phyloP scores from a whole-genome alignment of 2,329 filamentous ascomycete species.

The Colletotrichum siamense region DNA sequence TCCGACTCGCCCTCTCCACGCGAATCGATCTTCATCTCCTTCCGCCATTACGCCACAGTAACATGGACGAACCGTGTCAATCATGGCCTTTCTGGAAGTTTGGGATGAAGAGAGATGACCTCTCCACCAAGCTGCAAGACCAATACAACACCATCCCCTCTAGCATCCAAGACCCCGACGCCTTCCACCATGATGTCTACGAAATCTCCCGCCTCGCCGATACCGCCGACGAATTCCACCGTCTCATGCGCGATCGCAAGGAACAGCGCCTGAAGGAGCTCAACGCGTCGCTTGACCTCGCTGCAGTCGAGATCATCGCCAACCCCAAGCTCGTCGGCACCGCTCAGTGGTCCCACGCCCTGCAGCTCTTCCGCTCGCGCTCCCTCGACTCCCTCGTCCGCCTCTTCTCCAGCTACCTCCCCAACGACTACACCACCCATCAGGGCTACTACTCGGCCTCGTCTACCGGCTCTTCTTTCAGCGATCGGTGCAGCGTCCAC shows the following conservation, averaged over 20 bases:
- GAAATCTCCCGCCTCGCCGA: conserved; percentile 59
- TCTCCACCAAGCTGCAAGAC: conserved; percentile 62
- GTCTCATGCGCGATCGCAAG: conserved; percentile 58
- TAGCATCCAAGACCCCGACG: conserved; percentile 63
- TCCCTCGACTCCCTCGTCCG: conserved; percentile 66
- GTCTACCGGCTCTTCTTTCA: conserved; percentile 40
- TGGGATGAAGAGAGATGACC: conserved; percentile 64
- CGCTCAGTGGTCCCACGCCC: conserved; percentile 62
- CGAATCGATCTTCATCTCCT: neutral
- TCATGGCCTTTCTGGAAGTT: conserved; percentile 69
- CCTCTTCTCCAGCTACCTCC: conserved; percentile 65
- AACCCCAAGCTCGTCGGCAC: conserved; percentile 64
- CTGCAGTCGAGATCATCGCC: conserved; percentile 65
- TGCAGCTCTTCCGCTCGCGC: conserved; percentile 64
- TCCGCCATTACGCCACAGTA: neutral
- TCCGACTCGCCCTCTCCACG: neutral
- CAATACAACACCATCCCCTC: conserved; percentile 65
- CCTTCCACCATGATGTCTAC: conserved; percentile 66
- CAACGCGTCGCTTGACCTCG: conserved; percentile 60
- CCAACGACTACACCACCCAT: conserved; percentile 51
- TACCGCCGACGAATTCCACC: conserved; percentile 59
- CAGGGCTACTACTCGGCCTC: conserved; percentile 36
- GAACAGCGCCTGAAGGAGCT: conserved; percentile 59
- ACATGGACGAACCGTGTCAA: conserved; percentile 60
- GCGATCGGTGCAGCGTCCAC: conserved; percentile 42